Evolutionary conservation across 2,329 filamentous ascomycete species (phyloP).

Genomic region (Phaeoacremonium minimum): DNA sequence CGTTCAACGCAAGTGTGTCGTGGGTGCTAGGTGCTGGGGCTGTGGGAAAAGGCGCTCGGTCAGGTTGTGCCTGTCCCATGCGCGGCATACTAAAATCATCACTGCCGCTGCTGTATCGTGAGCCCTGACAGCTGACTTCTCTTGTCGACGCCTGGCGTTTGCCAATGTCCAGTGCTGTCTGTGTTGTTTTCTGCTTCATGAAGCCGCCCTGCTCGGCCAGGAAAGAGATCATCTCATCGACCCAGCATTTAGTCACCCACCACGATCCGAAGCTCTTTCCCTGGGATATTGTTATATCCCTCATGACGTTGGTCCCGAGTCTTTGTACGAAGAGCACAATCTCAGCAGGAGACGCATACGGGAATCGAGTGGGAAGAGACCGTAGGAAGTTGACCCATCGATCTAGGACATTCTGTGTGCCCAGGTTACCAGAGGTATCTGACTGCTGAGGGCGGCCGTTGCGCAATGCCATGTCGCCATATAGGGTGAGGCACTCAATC

Average conservation of each 20-base stretch:
- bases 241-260: slow-evolving; percentile 94
- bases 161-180: slow-evolving; percentile 14
- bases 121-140: slow-evolving; percentile 27
- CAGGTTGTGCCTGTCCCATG: slow-evolving; percentile 42
- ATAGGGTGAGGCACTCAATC: slow-evolving; percentile 56
- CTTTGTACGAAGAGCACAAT: slow-evolving; percentile 74
- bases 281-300: slow-evolving; percentile 75
- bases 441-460: slow-evolving; percentile 36
- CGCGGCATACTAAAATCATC: slow-evolving; percentile 41
- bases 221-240: slow-evolving; percentile 92
- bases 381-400: slow-evolving; percentile 72
- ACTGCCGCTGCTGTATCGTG: slow-evolving; percentile 39
- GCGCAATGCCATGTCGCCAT: slow-evolving; percentile 50
- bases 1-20: slow-evolving; percentile 38
- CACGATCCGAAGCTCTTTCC: slow-evolving; percentile 82
- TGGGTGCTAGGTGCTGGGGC: slow-evolving; percentile 35
- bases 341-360: slow-evolving; percentile 66
- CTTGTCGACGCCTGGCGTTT: slow-evolving; percentile 29
- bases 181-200: slow-evolving; percentile 53
- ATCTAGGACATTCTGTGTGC: slow-evolving; percentile 66
- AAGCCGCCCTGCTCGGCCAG: slow-evolving; percentile 88
- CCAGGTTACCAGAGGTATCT: slow-evolving; percentile 30
- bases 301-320: slow-evolving; percentile 71
- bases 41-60: slow-evolving; percentile 44
- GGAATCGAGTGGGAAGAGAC: slow-evolving; percentile 65